Evolutionary conservation across 139 green algal species (phyloP).

Genomic region (Astrephomene gubernaculifera): DNA sequence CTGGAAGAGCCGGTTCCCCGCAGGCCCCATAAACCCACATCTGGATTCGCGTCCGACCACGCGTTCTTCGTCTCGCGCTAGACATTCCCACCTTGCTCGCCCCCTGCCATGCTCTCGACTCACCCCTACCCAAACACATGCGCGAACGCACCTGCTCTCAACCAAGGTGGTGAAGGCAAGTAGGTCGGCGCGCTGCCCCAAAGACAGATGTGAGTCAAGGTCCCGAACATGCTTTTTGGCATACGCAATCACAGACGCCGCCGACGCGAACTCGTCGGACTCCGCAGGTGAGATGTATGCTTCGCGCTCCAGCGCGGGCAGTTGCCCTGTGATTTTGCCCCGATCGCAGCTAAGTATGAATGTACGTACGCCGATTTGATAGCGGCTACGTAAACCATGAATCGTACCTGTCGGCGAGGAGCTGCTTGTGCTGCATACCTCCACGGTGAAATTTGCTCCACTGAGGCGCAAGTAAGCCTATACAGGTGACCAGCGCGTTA

Average conservation of each 20-base stretch:
- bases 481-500: not conserved
- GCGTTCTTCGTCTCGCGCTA: no score
- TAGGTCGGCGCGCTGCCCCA: slow-evolving; percentile 55
- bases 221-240: slow-evolving; percentile 48
- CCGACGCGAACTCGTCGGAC: slow-evolving; percentile 35
- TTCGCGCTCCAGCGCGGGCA: slow-evolving; percentile 48
- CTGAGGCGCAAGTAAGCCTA: slow-evolving; percentile 48
- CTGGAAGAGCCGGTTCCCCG: no score
- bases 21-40: no score
- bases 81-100: no score
- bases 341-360: not conserved
- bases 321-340: slow-evolving; percentile 43
- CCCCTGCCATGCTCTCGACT: no score
- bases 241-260: slow-evolving; percentile 19
- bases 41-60: no score
- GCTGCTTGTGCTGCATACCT: slow-evolving; percentile 39
- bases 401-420: slow-evolving; percentile 45
- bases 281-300: slow-evolving; percentile 35
- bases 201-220: slow-evolving; percentile 62
- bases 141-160: slow-evolving; percentile 39
- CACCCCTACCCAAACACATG: not conserved
- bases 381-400: not conserved
- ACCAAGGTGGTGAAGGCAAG: slow-evolving; percentile 65
- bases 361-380: not conserved
- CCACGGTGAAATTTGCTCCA: not conserved